phyloP scores from a whole-genome alignment of 257 asterid genomes.

The Handroanthus guayacan region DNA sequence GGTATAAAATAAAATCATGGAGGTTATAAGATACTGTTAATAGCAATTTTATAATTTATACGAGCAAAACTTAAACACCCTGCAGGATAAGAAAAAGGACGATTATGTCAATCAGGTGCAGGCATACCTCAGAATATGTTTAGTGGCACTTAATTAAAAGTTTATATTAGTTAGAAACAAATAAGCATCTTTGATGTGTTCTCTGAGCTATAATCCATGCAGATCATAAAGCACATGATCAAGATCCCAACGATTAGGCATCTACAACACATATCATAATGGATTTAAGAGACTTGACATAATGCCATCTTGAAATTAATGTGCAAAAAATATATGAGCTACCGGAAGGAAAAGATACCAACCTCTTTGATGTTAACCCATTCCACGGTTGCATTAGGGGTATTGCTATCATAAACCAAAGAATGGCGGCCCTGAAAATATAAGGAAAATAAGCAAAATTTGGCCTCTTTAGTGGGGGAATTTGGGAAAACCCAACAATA shows the following conservation, averaged over 20 bases:
- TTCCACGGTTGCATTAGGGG: conserved; percentile 75
- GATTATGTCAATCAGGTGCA: conserved; percentile 9
- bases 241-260: not conserved
- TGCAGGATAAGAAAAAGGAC: not conserved
- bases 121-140: conserved; percentile 15
- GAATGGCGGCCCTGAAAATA: conserved; percentile 86
- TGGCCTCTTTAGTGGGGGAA: not conserved
- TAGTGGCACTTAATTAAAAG: conserved; percentile 18
- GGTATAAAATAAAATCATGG: no score
- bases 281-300: conserved; percentile 13
- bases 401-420: conserved; percentile 80
- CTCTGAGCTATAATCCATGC: conserved; percentile 10
- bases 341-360: conserved; percentile 28
- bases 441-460: conserved; percentile 24
- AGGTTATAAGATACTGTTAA: no score
- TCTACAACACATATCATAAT: conserved; percentile 16
- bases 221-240: not conserved
- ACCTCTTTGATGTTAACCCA: conserved; percentile 97
- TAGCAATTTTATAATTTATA: no score
- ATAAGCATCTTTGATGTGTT: conserved; percentile 16
- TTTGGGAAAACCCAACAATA: not conserved
- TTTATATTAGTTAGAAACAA: conserved; percentile 2
- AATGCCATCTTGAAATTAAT: conserved; percentile 1
- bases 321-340: conserved; percentile 9
- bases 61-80: no score